A percentile compares a stretch with the other conserved stretches of the same genome.
Conservation (phyloP, 805 yeast species). For the Ogataea populi-albae region DNA sequence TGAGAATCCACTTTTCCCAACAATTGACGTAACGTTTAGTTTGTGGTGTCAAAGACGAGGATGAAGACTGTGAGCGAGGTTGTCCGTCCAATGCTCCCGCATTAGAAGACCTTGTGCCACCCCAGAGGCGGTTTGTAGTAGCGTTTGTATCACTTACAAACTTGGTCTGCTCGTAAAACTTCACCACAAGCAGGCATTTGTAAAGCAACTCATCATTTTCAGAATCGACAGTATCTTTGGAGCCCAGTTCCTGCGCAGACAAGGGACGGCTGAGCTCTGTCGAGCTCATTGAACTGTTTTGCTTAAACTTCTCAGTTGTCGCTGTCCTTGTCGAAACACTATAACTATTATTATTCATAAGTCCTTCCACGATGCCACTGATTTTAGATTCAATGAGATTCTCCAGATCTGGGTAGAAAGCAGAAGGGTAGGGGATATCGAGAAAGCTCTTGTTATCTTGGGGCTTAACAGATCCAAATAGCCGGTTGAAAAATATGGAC, state of each 20-base stretch:
- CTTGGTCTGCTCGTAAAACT: slow-evolving; percentile 25
- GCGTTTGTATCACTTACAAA: slow-evolving; percentile 5
- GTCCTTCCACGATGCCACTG: slow-evolving; percentile 28
- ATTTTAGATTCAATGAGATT: slow-evolving; percentile 36
- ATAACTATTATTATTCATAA: slow-evolving; percentile 16
- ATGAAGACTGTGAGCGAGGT: slow-evolving; percentile 19
- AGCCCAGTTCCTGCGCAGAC: slow-evolving; percentile 8
- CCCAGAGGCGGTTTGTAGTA: slow-evolving; percentile 50
- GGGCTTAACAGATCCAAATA: slow-evolving; percentile 64
- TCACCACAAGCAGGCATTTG: slow-evolving; percentile 34
- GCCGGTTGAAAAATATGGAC: slow-evolving; percentile 64
- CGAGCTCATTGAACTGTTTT: too few relatives aligned
- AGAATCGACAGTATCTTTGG: slow-evolving; percentile 2
- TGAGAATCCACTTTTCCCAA: slow-evolving; percentile 74
- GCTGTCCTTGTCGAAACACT: too few relatives aligned
- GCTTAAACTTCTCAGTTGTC: too few relatives aligned
- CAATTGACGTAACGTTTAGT: slow-evolving; percentile 41
- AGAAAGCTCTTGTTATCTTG: slow-evolving; percentile 47
- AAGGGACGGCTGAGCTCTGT: too few relatives aligned
- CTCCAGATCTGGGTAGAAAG: slow-evolving; percentile 47
- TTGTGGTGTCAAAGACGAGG: slow-evolving; percentile 14
- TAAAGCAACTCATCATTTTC: slow-evolving; percentile 14
- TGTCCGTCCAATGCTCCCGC: slow-evolving; percentile 10
- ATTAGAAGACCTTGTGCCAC: slow-evolving; percentile 22
- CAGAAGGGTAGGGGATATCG: slow-evolving; percentile 57